Evolutionary conservation across 2,329 filamentous ascomycete species (phyloP), one percentile per base, ranked within the genome.

Genomic region (Alternaria triticimaculans): DNA sequence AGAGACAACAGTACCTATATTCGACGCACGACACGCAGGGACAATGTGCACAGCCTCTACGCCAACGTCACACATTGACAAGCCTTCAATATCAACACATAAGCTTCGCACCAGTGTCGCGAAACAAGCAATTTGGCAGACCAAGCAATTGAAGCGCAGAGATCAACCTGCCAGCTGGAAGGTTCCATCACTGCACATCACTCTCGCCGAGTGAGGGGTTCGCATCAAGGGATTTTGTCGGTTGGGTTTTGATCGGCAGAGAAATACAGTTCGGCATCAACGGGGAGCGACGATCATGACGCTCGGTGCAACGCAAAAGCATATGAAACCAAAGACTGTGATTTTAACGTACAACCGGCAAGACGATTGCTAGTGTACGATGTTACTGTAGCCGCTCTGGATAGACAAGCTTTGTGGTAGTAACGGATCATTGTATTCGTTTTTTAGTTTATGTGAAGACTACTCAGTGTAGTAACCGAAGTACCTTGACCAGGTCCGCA

Each of bases 401-500:
- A 14, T 25, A 53, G 28, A 20, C 15, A 53, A 25, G 30, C 30
- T 15, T n/a, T 12, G 8, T 41, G 28, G 28, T 53, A n/a, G 30
- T 7, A 37, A 41, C 14, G 12, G 44, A 14, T 41, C 37, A 33
- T 41, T 25, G 37, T 33, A 53, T 23, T 41, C 20, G 23, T n/a
- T 15, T 53, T 10, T 37, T 53, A 53, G 49, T 56, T 18, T 37
- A 46, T 28, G 23, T 33, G 14, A 55, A 37, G 20, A 25, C 18
- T 45, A 21, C 25, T 69, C 71, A 87, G 63, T 84, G 84, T 75
- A 96, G 85, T 77, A 93, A 85, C 71, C 91, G 86, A 64, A 97
- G 76, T 41, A 96, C 92, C 86, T 97, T 97, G 80, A 98, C 86
- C 75, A 99, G 82, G 83, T 99, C 96, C 51, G 89, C 89, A n/a